Evolutionary conservation across 495 filamentous ascomycete genomes (phyloP).

Genomic region (Tuber umbilicatum): DNA sequence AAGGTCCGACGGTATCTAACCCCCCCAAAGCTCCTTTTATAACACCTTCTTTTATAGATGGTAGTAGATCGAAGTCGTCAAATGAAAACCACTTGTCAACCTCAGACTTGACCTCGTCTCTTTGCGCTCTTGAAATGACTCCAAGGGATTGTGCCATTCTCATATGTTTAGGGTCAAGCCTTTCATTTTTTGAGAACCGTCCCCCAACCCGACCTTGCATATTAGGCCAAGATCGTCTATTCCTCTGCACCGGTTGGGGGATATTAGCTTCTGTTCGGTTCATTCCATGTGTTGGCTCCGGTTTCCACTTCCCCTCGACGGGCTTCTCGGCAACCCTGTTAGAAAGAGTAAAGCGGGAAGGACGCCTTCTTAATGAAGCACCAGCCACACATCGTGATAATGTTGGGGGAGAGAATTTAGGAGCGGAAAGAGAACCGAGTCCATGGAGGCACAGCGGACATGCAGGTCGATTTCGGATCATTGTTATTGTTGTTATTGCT

Average conservation of each 20-base stretch:
- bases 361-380: conserved; percentile 40
- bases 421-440: conserved; percentile 6
- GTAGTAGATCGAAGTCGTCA: conserved; percentile 67
- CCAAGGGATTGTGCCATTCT: conserved; percentile 85
- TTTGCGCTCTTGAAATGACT: conserved; percentile 64
- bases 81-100: conserved; percentile 69
- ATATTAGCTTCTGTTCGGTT: conserved; percentile 67
- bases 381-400: conserved; percentile 26
- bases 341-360: conserved; percentile 76
- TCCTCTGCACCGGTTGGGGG: conserved; percentile 21
- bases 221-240: neutral
- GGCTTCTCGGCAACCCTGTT: conserved; percentile 52
- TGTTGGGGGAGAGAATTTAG: conserved; percentile 5
- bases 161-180: conserved; percentile 66
- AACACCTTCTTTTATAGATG: conserved; percentile 66
- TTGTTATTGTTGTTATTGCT: conserved; percentile 24
- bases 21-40: conserved; percentile 62
- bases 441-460: conserved; percentile 28
- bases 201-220: neutral
- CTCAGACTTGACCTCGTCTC: conserved; percentile 60
- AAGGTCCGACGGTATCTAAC: conserved; percentile 65
- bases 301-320: conserved; percentile 42
- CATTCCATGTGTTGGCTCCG: conserved; percentile 65
- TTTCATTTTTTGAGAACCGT: conserved; percentile 22
- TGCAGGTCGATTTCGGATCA: conserved; percentile 12